Base-by-base conservation (phyloP, 202 grass and related monocot genomes). In the Setaria viridis region DNA sequence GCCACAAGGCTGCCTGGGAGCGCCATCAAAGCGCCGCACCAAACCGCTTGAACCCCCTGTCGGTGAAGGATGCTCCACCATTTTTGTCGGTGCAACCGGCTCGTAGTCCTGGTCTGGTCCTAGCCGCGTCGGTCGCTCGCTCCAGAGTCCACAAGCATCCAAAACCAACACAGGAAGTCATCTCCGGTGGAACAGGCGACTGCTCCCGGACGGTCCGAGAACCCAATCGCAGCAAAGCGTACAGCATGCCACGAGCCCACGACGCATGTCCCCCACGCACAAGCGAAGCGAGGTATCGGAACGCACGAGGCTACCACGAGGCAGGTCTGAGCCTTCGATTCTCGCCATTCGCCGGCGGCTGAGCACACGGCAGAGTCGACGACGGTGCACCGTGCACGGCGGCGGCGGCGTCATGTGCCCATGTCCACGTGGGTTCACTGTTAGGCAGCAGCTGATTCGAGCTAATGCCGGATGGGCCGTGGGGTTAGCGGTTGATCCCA, bases 11-110 rank as follows among this genome's bases (percentile, higher is more conserved):
- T 37, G 39, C 5, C 39, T 20, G 54, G 6, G 54, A 20, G 17
- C 20, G 54, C 54, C 54, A 53, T 53, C 50, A 53, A 46, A 46
- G 43, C 8, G 43, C 43, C 43, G 43, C 43, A 46, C 43, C 43
- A 46, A 41, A 41, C 39, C 39, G 6, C 39, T 41, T 41, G 39
- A 41, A 41, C 4, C 37, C 37, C 37, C 3, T 39, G 37, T 39
- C 37, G 37, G 37, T 39, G 37, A 39, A 39, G 37, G 37, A 39
- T 39, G 37, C 37, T 39, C 37, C 37, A 45, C 43, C 74, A 46
- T 32, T 19, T 78, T 17, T 78, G 75, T 78, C 75, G 57, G 57
- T 60, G 57, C n/a, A 29, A 60, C 56, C 21, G 56, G 20, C 56
- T 59, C 25, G 25, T 25, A 25, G 25, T 25, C 25, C 25, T 25